These are phyloP conservation scores for Fraxinus platypoda DNA, from an alignment of 305 asterid genomes.

Conservation along the genomic window DNA sequence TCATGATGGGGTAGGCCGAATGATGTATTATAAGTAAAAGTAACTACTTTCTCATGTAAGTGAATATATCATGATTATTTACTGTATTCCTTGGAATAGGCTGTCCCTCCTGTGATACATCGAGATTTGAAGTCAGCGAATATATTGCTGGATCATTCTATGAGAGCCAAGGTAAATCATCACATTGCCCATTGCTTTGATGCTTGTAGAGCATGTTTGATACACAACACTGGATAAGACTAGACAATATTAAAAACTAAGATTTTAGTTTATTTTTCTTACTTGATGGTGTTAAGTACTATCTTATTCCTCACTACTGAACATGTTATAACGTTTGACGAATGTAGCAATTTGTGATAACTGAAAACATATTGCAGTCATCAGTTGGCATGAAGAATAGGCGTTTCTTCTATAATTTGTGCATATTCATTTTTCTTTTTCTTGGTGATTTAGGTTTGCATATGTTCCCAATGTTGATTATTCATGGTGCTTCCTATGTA, in stretches of 20 bases:
- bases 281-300: background rate
- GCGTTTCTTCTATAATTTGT: background rate
- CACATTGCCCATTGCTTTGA: conserved; percentile 1
- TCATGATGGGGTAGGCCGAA: conserved; percentile 87
- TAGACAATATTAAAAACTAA: background rate
- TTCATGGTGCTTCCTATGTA: conserved; percentile 11
- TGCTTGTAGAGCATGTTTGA: background rate
- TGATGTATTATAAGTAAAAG: conserved; percentile 9
- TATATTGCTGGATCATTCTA: conserved; percentile 71
- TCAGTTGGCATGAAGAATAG: background rate
- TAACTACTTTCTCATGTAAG: conserved; percentile 7
- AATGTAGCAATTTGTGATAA: background rate
- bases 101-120: conserved; percentile 96
- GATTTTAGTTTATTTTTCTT: background rate
- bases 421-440: background rate
- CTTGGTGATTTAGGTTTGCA: conserved; percentile 6
- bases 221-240: background rate
- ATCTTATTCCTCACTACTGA: background rate
- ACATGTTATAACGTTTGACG: background rate
- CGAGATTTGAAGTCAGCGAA: conserved; percentile 94
- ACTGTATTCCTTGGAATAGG: conserved; percentile 52
- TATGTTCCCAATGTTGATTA: conserved; percentile 5
- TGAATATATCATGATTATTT: conserved; percentile 16
- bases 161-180: conserved; percentile 88
- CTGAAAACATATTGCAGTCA: background rate